Conservation (phyloP, 2,329 filamentous ascomycete species). For the Diplodia sapinea region DNA sequence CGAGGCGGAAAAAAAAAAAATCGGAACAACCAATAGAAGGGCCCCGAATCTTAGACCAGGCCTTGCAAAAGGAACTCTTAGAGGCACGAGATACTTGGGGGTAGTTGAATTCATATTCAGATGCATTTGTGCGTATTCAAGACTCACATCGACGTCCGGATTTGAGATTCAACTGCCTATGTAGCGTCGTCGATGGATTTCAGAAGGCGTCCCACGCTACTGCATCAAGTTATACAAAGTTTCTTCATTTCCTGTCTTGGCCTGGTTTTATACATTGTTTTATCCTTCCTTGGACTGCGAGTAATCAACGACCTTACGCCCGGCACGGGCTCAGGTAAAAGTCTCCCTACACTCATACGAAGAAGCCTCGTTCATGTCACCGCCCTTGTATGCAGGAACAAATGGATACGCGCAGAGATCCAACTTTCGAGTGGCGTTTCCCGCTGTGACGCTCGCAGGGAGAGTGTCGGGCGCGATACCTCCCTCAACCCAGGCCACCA, state of each 20-base stretch:
- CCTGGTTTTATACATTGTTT: neutral
- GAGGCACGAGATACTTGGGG: too few relatives aligned
- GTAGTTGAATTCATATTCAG: too few relatives aligned
- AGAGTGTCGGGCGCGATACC: slow-evolving; percentile 24
- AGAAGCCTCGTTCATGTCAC: neutral
- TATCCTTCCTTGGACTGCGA: neutral
- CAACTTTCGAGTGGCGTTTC: neutral
- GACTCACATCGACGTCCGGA: too few relatives aligned
- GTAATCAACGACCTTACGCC: neutral
- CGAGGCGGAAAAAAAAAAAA: too few relatives aligned
- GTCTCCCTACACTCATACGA: neutral
- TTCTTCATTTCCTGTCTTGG: neutral
- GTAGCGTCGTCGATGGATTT: too few relatives aligned
- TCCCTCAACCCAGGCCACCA: slow-evolving; percentile 32
- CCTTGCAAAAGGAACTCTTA: too few relatives aligned
- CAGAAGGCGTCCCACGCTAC: too few relatives aligned
- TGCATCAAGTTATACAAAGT: neutral
- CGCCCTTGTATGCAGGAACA: slow-evolving; percentile 10
- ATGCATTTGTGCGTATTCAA: too few relatives aligned
- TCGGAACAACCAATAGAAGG: too few relatives aligned
- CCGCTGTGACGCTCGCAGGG: neutral
- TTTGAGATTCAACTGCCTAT: too few relatives aligned
- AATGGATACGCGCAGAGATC: slow-evolving; percentile 15
- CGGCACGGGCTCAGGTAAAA: neutral
- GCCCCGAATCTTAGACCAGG: too few relatives aligned